phyloP scores from a whole-genome alignment of 106 monocot genomes.

The Acorus calamus region DNA sequence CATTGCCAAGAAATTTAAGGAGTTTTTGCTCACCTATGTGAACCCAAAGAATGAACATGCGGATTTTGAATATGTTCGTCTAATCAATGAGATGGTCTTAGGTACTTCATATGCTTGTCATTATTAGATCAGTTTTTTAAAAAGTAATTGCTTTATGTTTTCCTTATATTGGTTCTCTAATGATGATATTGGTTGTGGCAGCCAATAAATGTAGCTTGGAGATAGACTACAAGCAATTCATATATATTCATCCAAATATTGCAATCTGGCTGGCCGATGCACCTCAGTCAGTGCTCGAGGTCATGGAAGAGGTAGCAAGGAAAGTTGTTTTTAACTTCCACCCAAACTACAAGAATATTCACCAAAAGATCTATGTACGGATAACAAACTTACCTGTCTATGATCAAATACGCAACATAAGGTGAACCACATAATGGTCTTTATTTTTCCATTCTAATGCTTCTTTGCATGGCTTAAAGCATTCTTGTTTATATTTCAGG shows the following conservation, averaged over 20 bases:
- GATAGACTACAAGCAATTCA: constrained; percentile 98
- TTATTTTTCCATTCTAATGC: neutral
- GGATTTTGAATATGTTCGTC: constrained; percentile 74
- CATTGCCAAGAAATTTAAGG: constrained; percentile 88
- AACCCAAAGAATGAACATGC: constrained; percentile 79
- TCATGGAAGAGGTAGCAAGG: constrained; percentile 96
- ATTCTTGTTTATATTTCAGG: constrained; percentile 21
- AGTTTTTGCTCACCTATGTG: constrained; percentile 84
- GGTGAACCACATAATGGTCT: constrained; percentile 22
- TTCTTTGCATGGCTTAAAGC: neutral
- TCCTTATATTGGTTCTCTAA: neutral
- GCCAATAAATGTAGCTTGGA: constrained; percentile 97
- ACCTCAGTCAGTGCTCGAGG: constrained; percentile 96
- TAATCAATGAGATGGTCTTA: constrained; percentile 93
- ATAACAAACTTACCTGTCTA: constrained; percentile 91
- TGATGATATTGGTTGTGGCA: constrained; percentile 11
- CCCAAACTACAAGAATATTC: constrained; percentile 87
- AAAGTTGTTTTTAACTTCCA: constrained; percentile 88
- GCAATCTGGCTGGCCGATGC: constrained; percentile 99
- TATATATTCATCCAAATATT: constrained; percentile 86
- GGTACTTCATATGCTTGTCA: constrained; percentile 28
- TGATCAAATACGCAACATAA: constrained; percentile 97
- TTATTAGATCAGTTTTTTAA: neutral
- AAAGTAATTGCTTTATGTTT: neutral
- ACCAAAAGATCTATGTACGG: constrained; percentile 88